Conservation (phyloP, 345 rosid genomes). For the Syzygium grande region DNA sequence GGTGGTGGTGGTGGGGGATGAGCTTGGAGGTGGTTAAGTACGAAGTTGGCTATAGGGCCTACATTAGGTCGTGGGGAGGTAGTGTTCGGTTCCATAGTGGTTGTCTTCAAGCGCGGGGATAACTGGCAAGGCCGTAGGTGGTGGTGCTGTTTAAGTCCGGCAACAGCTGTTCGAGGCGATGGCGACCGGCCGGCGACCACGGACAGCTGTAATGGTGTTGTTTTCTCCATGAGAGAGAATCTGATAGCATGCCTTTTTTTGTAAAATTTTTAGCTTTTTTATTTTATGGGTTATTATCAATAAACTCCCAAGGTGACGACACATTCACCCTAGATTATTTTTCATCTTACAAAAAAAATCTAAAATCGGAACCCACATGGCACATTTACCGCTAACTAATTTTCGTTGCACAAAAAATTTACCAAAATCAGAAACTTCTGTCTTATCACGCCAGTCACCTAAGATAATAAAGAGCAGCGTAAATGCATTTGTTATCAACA, state of each 20-base stretch:
- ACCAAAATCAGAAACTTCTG: no score
- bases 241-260: neutral
- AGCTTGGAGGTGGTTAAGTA: neutral
- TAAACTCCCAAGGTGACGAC: accelerated
- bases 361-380: neutral
- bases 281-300: neutral
- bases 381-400: neutral
- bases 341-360: neutral
- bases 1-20: neutral
- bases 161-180: neutral
- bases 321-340: neutral
- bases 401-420: no score
- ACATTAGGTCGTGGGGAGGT: neutral
- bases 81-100: neutral
- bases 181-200: neutral
- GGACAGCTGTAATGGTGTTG: neutral
- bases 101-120: neutral
- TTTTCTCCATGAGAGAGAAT: neutral
- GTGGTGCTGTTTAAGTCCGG: neutral
- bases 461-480: neutral
- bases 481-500: neutral
- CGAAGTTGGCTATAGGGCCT: neutral
- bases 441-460: neutral
- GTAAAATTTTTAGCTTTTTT: no score
- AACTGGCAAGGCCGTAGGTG: neutral